Conservation (phyloP, 139 green algal species). For the Tetraselmis chui region DNA sequence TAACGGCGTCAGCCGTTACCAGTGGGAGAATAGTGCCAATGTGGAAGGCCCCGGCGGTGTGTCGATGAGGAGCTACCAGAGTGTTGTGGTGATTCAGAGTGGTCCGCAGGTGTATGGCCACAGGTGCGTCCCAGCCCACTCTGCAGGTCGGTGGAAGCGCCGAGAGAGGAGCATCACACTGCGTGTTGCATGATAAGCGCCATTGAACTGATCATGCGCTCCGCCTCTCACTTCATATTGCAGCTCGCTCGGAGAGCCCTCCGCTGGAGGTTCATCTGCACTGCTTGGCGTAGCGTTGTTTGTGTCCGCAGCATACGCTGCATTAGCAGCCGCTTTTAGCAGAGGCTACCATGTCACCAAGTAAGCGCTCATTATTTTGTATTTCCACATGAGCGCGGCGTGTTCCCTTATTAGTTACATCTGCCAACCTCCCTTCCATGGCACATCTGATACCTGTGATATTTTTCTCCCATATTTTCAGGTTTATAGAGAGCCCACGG, state of each 20-base stretch:
- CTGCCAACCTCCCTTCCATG: not conserved
- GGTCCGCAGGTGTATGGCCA: too few relatives aligned
- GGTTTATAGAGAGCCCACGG: not conserved
- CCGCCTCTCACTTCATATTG: not conserved
- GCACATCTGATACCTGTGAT: not conserved
- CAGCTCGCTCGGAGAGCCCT: too few relatives aligned
- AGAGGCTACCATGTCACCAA: not conserved
- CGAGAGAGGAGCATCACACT: not conserved
- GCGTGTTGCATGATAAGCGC: not conserved
- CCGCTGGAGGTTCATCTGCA: too few relatives aligned
- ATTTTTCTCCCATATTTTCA: not conserved
- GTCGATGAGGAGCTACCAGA: too few relatives aligned
- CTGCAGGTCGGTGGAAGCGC: too few relatives aligned
- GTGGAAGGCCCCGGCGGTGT: too few relatives aligned
- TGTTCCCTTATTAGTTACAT: not conserved
- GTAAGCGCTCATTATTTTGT: not conserved
- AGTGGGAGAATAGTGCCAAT: too few relatives aligned
- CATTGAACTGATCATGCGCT: not conserved
- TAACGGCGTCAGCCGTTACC: too few relatives aligned
- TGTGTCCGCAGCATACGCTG: not conserved
- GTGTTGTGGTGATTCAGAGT: not conserved
- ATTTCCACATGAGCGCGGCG: not conserved
- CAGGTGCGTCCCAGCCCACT: too few relatives aligned
- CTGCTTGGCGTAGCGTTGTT: not conserved
- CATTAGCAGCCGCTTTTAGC: not conserved